Base-by-base conservation (phyloP, 2,329 filamentous ascomycete species). In the Aspergillus melleus region DNA sequence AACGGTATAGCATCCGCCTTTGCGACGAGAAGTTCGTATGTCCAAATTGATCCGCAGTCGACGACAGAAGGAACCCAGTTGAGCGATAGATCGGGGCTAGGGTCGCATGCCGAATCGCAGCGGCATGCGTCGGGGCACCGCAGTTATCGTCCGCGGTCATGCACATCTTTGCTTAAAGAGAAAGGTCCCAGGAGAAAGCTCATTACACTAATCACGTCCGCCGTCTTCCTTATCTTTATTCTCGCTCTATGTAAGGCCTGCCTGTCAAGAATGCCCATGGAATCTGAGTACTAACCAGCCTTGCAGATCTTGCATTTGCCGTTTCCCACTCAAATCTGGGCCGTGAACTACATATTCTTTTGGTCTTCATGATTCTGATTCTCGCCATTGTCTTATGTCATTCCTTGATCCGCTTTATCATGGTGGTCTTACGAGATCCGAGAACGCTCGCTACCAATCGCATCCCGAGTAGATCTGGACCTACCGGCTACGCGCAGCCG, bases 351-450 rank as follows among this genome's bases (percentile, higher is more conserved):
- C 90, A 92, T 68, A 86, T 96, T 60, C 81, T 96, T 55, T 83
- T 96, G 61, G 88, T 96, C 58, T 82, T 96, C 55, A 82, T 93
- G 64, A 88, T 96, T 59, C 77, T 96, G 54, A 80, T 88, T 55
- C 84, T 88, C 36, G 88, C 89, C 2, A 86, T 94, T 65, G 87
- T 96, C 76, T 95, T 96, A 81, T 89, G 87, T 69, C 91, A 96
- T 75, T 86, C 88, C 47, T 78, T 95, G 16, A 84, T 95, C 59
- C 87, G 90, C 19, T 81, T 96, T 4, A 88, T 86, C 74, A 84
- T 96, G 76, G 75, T 90, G 52, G 75, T 89, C 14, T 76, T 87
- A 57, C 83, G 81, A 39, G 65, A 69, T 20, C 69, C 67, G 11
- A 62, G 59, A 20, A 73, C 71, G 24, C 69, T 72, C 26, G 68